Base-by-base conservation (phyloP, 352 stramenopile species). In the Phytophthora foliorum region DNA sequence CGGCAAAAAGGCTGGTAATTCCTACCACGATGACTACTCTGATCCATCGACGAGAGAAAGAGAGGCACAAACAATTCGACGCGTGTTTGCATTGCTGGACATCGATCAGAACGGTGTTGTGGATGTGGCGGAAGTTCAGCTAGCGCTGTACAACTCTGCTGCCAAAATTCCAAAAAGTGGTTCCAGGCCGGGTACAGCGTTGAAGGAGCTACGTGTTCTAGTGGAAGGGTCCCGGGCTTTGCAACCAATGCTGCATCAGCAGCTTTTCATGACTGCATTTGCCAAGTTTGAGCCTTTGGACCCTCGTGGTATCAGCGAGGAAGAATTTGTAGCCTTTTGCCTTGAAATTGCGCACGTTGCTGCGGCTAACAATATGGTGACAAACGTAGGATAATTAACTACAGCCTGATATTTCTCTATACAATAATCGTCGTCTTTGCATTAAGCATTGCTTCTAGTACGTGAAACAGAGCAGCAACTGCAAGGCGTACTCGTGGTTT, bases 291-390 rank as follows among this genome's bases (percentile, higher is more conserved):
- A 91, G 62, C 77, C 86, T 3, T 46, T 80, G 24, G 81, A 92
- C 42, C 73, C 72, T 11, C 77, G 77, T 6, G 86, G 86, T 1
- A 94, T 94, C 51, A 81, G 60, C 6, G 74, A 87, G 22, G 79
- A 91, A 42, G 86, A 94, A 19, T 94, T 94, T 67, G 80, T 94
- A 13, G 73, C 71, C 27, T 92, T 94, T 29, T 94, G 86, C 44
- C 69, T 91, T 2, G 86, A 94, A 54, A 89, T 86, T 24, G 86
- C 84, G 2, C 58, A 74, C 6, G 63, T 79, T 24, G 67, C 72
- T 34, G 67, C 67, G 19, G 54, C 45, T 24, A 79, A 79, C 42
- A 68, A 72, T 42, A 65, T 79, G 63, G 49, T 57, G 7, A 13
- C 1, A 42, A 56, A 2, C 13, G 49, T 54, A 25, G 42, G 22